Percentiles rank a stretch among this genome's conserved stretches.
Evolutionary conservation across 2,329 filamentous ascomycete species (phyloP).

Genomic region (Hymenoscyphus scutula): DNA sequence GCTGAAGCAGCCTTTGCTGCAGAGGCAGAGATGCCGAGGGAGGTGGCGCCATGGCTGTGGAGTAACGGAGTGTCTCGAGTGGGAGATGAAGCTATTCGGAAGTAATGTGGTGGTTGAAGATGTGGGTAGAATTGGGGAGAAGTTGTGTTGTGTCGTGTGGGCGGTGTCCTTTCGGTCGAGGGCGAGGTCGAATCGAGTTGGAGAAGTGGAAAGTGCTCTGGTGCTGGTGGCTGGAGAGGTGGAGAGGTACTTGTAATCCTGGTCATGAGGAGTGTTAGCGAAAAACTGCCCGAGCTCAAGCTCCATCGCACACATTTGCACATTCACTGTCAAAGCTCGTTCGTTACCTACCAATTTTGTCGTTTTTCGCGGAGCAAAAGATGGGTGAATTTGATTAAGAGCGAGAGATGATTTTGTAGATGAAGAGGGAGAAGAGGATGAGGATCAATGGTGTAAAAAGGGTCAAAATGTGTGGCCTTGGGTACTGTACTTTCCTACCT

Average conservation of each 20-base stretch:
- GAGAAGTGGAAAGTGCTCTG: background rate
- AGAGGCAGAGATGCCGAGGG: slow-evolving; percentile 36
- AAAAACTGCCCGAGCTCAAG: slow-evolving; percentile 3
- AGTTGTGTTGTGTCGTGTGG: slow-evolving; percentile 7
- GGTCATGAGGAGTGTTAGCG: slow-evolving; percentile 1
- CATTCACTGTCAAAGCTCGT: background rate
- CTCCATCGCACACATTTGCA: background rate
- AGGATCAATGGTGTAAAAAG: background rate
- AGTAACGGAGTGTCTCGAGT: background rate
- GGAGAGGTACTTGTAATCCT: too few relatives aligned
- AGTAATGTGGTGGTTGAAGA: slow-evolving; percentile 5
- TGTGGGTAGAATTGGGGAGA: slow-evolving; percentile 5
- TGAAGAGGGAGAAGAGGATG: background rate
- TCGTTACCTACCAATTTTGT: background rate
- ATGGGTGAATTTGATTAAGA: background rate
- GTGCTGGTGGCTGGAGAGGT: background rate
- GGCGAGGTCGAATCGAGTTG: too few relatives aligned
- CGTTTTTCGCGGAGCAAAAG: background rate
- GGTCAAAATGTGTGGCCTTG: background rate
- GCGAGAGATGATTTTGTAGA: background rate
- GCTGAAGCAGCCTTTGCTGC: slow-evolving; percentile 60
- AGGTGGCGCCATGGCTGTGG: slow-evolving; percentile 33
- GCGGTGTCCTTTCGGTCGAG: background rate
- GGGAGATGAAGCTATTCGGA: slow-evolving; percentile 6
- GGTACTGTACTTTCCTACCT: background rate